These are phyloP conservation scores for Amborella trichopoda DNA, from an alignment of 164 flowering plant genomes.

Conservation along the genomic window DNA sequence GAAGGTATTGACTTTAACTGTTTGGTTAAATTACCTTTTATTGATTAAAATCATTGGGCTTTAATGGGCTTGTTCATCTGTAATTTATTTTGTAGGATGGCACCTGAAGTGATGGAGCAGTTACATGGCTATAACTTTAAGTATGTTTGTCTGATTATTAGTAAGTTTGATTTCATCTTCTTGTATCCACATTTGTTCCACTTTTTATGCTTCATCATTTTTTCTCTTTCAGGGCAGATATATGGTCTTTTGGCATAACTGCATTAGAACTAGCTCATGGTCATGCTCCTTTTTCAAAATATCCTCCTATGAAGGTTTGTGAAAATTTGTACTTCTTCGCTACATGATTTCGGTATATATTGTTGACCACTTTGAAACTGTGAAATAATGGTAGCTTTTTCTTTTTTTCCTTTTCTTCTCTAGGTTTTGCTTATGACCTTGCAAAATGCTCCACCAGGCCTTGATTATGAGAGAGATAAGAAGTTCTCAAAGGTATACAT, in stretches of 20 bases:
- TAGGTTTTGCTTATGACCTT: constrained; percentile 96
- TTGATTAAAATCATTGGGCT: neutral
- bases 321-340: neutral
- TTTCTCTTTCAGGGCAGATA: constrained; percentile 66
- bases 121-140: constrained; percentile 90
- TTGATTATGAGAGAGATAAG: constrained; percentile 74
- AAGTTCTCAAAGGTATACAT: constrained; percentile 85
- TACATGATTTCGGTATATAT: neutral
- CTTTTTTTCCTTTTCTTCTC: constrained; percentile 1
- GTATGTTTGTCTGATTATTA: constrained; percentile 23
- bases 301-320: constrained; percentile 94
- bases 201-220: neutral
- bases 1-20: too few species aligned
- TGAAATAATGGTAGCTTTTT: too few species aligned
- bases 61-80: neutral
- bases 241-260: constrained; percentile 99
- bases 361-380: neutral
- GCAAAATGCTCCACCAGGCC: constrained; percentile 93
- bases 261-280: constrained; percentile 99
- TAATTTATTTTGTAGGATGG: constrained; percentile 65
- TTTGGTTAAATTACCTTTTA: neutral
- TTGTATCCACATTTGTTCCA: neutral
- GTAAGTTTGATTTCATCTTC: neutral
- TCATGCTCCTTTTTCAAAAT: constrained; percentile 98
- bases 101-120: constrained; percentile 99